Evolutionary conservation across 176 grass and related monocot genomes (phyloP).

Genomic region (Stipa capillata): DNA sequence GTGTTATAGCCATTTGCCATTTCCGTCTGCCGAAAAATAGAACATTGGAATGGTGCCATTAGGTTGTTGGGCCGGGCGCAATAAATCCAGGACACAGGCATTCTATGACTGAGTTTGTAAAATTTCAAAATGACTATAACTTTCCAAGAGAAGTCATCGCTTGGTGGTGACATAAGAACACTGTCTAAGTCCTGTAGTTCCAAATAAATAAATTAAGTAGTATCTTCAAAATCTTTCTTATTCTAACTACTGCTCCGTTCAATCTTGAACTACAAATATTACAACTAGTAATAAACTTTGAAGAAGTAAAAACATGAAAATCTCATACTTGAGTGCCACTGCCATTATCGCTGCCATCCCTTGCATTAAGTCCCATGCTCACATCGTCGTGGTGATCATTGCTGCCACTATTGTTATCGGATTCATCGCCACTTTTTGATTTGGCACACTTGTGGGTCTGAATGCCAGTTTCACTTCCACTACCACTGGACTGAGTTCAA

Average conservation of each 20-base stretch:
- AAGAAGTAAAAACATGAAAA: constrained; percentile 11
- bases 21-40: background rate
- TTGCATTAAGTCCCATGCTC: constrained; percentile 54
- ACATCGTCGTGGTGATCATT: constrained; percentile 30
- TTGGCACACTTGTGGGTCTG: constrained; percentile 62
- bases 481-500: constrained; percentile 73
- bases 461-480: constrained; percentile 88
- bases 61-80: background rate
- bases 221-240: background rate
- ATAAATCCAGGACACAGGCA: background rate
- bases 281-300: background rate
- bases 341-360: constrained; percentile 76
- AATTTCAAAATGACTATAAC: background rate
- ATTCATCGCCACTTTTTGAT: constrained; percentile 45
- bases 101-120: background rate
- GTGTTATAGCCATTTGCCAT: background rate
- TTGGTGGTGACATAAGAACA: background rate
- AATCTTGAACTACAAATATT: background rate
- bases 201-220: background rate
- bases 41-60: background rate
- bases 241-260: background rate
- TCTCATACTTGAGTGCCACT: constrained; percentile 73
- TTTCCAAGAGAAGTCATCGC: background rate
- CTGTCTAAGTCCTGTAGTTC: background rate
- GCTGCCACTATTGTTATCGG: constrained; percentile 46